Evolutionary conservation across 106 monocot species (phyloP).

Genomic region (Alisma plantagoaquatica): DNA sequence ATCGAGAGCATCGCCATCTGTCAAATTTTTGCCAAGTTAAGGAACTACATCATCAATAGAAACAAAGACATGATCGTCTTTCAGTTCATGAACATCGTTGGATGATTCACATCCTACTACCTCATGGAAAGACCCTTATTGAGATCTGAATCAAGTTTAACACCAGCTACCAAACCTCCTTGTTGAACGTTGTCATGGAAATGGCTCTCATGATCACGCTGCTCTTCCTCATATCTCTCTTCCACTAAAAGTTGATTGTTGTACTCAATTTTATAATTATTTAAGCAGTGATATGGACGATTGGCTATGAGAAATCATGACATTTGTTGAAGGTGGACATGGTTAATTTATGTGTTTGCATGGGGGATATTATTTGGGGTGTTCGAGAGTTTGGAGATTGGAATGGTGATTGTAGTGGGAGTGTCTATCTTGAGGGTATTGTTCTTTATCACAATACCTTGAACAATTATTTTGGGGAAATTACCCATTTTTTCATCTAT

Average conservation of each 20-base stretch:
- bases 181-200: conserved; percentile 51
- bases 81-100: conserved; percentile 63
- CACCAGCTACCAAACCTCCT: conserved; percentile 43
- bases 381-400: conserved; percentile 37
- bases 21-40: conserved; percentile 44
- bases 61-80: conserved; percentile 85
- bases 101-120: conserved; percentile 64
- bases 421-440: too few species aligned
- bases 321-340: conserved; percentile 54
- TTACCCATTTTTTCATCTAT: too few species aligned
- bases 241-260: conserved; percentile 52
- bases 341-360: conserved; percentile 61
- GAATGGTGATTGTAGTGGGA: conserved; percentile 27
- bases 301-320: conserved; percentile 33
- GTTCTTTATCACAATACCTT: too few species aligned
- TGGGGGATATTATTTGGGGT: conserved; percentile 47
- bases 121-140: conserved; percentile 63
- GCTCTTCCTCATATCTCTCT: conserved; percentile 54
- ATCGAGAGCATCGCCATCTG: conserved; percentile 81
- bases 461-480: too few species aligned
- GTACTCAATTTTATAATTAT: conserved; percentile 49
- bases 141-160: conserved; percentile 56
- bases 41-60: conserved; percentile 52
- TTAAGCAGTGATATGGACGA: conserved; percentile 57
- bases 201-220: conserved; percentile 56